Percentiles rank a stretch among this genome's conserved stretches.
Evolutionary conservation across 306 rosid species (phyloP).

Genomic region (Castanea mollissima): DNA sequence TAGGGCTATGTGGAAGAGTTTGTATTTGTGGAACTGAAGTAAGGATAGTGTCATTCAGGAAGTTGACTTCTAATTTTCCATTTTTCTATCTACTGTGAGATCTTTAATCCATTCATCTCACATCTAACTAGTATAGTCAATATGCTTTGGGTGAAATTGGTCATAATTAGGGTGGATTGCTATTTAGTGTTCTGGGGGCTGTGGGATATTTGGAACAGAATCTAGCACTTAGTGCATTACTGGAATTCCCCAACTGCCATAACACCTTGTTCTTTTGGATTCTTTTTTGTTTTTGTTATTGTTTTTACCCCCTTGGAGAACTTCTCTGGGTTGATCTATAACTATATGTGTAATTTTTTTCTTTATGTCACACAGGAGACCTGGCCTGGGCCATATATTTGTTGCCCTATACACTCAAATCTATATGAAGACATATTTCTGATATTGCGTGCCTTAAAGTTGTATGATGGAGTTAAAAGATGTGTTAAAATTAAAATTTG

Average conservation of each 20-base stretch:
- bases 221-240: neutral
- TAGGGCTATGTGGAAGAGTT: neutral
- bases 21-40: neutral
- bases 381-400: neutral
- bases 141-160: neutral
- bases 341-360: neutral
- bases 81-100: neutral
- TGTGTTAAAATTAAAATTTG: neutral
- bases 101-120: neutral
- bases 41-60: neutral
- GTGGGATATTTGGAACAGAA: neutral
- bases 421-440: neutral
- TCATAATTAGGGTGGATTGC: neutral
- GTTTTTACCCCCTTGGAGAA: neutral
- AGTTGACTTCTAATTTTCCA: neutral
- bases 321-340: neutral
- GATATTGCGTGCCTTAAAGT: neutral
- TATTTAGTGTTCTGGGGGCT: neutral
- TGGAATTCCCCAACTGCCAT: neutral
- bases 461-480: neutral
- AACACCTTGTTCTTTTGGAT: neutral
- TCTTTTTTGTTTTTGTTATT: neutral
- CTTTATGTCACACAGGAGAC: neutral
- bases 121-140: neutral
- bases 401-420: neutral